phyloP scores from a whole-genome alignment of 768 basidiomycete genomes.

The Psilocybe cubensis region DNA sequence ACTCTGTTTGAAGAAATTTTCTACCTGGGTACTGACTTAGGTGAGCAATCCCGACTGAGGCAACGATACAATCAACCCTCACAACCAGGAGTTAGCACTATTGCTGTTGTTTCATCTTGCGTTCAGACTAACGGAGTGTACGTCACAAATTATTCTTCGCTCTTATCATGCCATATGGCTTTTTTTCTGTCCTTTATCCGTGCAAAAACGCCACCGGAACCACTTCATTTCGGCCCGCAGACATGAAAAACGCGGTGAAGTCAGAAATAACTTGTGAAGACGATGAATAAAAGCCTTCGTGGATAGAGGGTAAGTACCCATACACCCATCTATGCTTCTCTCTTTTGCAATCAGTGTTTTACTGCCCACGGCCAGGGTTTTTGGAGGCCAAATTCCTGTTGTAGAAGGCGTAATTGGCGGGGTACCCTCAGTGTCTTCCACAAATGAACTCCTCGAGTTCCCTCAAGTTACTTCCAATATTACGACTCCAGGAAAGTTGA shows the following conservation, averaged over 20 bases:
- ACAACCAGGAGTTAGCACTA: not conserved
- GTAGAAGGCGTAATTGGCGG: constrained; percentile 57
- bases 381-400: constrained; percentile 48
- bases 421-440: constrained; percentile 27
- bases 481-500: constrained; percentile 51
- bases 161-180: constrained; percentile 12
- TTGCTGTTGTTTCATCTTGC: not conserved
- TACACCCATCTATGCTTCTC: constrained; percentile 3
- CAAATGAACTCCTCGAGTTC: not conserved
- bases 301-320: not conserved
- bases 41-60: not conserved
- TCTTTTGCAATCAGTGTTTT: not conserved
- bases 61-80: not conserved
- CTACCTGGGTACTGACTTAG: not conserved
- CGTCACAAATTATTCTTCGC: not conserved
- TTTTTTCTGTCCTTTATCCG: not conserved
- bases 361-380: constrained; percentile 1
- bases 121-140: not conserved
- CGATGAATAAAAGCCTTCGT: constrained; percentile 4
- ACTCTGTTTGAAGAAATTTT: not conserved
- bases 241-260: not conserved
- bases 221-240: constrained; percentile 1
- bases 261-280: constrained; percentile 4
- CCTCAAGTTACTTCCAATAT: constrained; percentile 18
- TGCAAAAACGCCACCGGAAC: not conserved